A percentile compares a stretch with the other conserved stretches of the same genome.
These are phyloP conservation scores for Cerioporus squamosus DNA, from an alignment of 1,284 basidiomycete genomes.

Conservation along the genomic window DNA sequence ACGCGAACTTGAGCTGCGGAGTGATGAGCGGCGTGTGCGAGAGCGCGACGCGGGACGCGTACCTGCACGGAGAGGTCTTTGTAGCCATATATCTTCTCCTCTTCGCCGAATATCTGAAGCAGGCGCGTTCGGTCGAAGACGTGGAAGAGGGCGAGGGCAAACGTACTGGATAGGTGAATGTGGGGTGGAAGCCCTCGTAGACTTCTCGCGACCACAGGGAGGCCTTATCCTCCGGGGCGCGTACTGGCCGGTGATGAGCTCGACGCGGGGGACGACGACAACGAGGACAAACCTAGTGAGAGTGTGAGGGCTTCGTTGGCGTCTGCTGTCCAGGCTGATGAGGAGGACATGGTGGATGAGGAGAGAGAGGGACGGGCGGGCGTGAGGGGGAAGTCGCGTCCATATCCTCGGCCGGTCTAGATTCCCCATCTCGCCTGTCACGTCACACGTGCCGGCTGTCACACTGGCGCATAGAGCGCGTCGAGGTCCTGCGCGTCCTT, in stretches of 20 bases:
- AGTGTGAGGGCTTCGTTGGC: slow-evolving; percentile 80
- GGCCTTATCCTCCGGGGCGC: slow-evolving; percentile 65
- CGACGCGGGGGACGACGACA: not conserved
- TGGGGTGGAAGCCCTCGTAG: slow-evolving; percentile 75
- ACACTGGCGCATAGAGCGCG: not conserved
- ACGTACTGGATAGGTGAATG: slow-evolving; percentile 87
- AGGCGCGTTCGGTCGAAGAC: not conserved
- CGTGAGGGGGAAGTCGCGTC: slow-evolving; percentile 21
- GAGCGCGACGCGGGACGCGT: slow-evolving; percentile 34
- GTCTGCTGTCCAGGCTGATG: slow-evolving; percentile 62
- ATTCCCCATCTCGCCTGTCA: slow-evolving; percentile 21
- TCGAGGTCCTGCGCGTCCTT: no score
- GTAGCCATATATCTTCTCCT: slow-evolving; percentile 97
- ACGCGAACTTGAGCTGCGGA: slow-evolving; percentile 79
- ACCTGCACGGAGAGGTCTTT: slow-evolving; percentile 83
- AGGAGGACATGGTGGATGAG: slow-evolving; percentile 22
- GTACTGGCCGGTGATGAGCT: slow-evolving; percentile 46
- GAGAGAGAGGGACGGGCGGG: slow-evolving; percentile 15
- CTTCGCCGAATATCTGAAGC: slow-evolving; percentile 87
- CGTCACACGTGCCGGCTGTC: slow-evolving; percentile 18
- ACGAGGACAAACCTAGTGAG: slow-evolving; percentile 61
- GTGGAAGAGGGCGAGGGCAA: not conserved
- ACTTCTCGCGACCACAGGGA: slow-evolving; percentile 61
- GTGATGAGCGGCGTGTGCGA: slow-evolving; percentile 8
- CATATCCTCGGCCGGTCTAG: slow-evolving; percentile 21